phyloP scores from a whole-genome alignment of 768 basidiomycete genomes.

The Piloderma croceum region DNA sequence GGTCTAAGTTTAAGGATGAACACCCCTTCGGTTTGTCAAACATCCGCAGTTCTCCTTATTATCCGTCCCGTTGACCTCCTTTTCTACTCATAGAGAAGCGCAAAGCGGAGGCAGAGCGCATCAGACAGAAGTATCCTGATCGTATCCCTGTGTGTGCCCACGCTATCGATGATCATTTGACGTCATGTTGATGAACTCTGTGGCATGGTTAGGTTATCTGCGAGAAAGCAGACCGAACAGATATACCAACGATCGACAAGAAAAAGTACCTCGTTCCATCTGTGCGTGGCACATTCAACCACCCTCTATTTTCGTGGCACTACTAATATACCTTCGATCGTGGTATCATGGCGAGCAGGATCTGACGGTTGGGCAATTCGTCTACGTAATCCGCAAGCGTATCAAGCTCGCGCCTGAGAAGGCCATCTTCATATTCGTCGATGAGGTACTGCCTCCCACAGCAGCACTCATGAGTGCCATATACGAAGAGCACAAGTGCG shows the following conservation, averaged over 20 bases:
- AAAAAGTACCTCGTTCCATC: slow-evolving; percentile 99
- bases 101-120: slow-evolving; percentile 98
- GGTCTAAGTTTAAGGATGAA: slow-evolving; percentile 98
- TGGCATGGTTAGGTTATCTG: slow-evolving; percentile 78
- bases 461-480: slow-evolving; percentile 98
- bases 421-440: slow-evolving; percentile 99
- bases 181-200: slow-evolving; percentile 6
- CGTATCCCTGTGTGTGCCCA: slow-evolving; percentile 80
- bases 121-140: slow-evolving; percentile 97
- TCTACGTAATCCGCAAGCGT: slow-evolving; percentile 98
- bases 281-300: slow-evolving; percentile 41
- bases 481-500: slow-evolving; percentile 99
- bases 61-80: slow-evolving; percentile 31
- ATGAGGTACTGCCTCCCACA: slow-evolving; percentile 96
- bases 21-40: slow-evolving; percentile 85
- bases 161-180: slow-evolving; percentile 1
- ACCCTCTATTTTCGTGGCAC: neutral
- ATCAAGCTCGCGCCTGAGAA: slow-evolving; percentile 99
- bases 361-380: slow-evolving; percentile 96
- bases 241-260: slow-evolving; percentile 99
- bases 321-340: neutral
- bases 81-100: slow-evolving; percentile 73
- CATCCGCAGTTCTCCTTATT: slow-evolving; percentile 17
- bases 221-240: slow-evolving; percentile 97
- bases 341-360: slow-evolving; percentile 47